Evolutionary conservation across 164 flowering plant species (phyloP), one percentile per base, ranked within the genome.

Genomic region (Taxillus chinensis): DNA sequence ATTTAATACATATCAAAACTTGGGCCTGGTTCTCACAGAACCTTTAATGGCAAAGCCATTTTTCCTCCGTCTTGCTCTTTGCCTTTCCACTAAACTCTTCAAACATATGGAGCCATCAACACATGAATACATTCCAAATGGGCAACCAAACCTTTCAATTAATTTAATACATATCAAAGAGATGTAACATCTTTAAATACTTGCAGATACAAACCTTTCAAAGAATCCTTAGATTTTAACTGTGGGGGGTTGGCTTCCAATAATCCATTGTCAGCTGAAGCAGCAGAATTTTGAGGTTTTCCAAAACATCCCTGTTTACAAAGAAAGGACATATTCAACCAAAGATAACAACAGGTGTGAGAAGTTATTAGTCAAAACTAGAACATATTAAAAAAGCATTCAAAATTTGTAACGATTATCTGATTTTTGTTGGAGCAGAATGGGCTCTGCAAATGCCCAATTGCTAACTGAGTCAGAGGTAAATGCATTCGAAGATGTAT

Each of bases 261-360:
- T 61, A 83, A 71, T 54, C 78, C 84, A 74, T 57, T 73, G 51
- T 79, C 88, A 60, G 79, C 65, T 41, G 67, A 67, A 66, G 72
- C 74, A 55, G 80, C 64, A 63, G 82, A 57, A 16, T 78, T 82
- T 61, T 78, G 83, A 64, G 77, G 68, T 63, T 80, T 79, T 39
- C 63, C 73, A 57, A 65, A 62, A 56, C 84, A 68, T 69, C 78
- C 82, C 97, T 91, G 74, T 59, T 38, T 8, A 67, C 52, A 68
- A 5, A 51, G 15, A 62, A 4, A 57, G 43, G 40, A 55, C 4
- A 27, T 13, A 43, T 14, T 38, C 13, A 61, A 46, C 40, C 7
- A 52, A 49, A 51, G 39, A 69, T 12, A 55, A 27, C 11, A 56
- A 11, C 13, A 7, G 27, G 45, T 39, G 54, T 43, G 10, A 0